These are phyloP conservation scores for Auriscalpium orientale DNA, from an alignment of 768 basidiomycete species.

Conservation along the genomic window DNA sequence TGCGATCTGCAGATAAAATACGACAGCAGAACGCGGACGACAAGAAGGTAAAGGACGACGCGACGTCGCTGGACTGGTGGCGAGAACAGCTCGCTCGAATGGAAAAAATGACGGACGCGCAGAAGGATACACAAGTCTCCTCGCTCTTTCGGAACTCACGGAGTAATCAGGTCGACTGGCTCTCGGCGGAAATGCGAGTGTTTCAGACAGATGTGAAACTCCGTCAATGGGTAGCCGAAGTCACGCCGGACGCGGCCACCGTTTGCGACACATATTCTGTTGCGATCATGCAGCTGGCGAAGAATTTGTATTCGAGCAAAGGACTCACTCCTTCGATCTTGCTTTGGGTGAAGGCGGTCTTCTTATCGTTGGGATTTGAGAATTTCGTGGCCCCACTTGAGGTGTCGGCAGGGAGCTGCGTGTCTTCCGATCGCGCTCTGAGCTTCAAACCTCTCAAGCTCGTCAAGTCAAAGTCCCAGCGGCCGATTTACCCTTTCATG, in stretches of 20 bases:
- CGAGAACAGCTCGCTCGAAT: constrained; percentile 36
- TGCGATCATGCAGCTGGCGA: constrained; percentile 39
- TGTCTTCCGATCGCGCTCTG: constrained; percentile 21
- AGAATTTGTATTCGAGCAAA: constrained; percentile 33
- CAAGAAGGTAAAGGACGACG: constrained; percentile 27
- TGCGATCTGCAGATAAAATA: constrained; percentile 33
- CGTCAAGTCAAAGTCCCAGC: constrained; percentile 36
- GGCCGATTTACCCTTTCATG: constrained; percentile 44
- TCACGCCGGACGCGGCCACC: constrained; percentile 26
- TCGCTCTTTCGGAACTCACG: constrained; percentile 39
- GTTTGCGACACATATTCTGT: constrained; percentile 41
- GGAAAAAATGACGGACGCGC: constrained; percentile 22
- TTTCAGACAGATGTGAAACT: constrained; percentile 48
- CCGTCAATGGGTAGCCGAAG: constrained; percentile 43
- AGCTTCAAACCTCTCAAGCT: constrained; percentile 51
- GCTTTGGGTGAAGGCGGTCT: constrained; percentile 31
- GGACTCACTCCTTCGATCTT: constrained; percentile 29
- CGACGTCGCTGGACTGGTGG: constrained; percentile 38
- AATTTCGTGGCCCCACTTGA: constrained; percentile 26
- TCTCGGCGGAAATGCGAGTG: constrained; percentile 44
- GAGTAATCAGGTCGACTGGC: constrained; percentile 28
- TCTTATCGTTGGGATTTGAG: constrained; percentile 42
- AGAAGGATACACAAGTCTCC: constrained; percentile 28
- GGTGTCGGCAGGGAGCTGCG: constrained; percentile 12
- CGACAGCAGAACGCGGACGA: constrained; percentile 37